Evolutionary conservation across 108 stramenopile genomes (phyloP).

Genomic region (Mediolabrus comicus): DNA sequence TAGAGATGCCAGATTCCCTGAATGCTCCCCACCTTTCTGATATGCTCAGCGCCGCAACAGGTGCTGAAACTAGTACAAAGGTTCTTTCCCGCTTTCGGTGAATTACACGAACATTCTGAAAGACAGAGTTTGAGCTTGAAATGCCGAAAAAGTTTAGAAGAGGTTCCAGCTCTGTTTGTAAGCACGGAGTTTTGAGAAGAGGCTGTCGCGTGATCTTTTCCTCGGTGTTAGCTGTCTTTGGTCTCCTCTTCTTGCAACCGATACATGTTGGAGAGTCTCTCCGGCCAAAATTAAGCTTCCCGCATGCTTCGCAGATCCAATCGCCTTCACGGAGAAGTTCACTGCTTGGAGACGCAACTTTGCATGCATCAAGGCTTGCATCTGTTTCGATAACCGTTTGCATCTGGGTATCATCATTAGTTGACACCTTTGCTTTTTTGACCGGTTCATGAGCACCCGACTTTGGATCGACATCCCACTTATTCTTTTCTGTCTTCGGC

Average conservation of each 20-base stretch:
- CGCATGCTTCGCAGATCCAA: constrained; percentile 10
- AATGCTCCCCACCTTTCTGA: constrained; percentile 3
- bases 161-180: not conserved
- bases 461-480: not conserved
- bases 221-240: not conserved
- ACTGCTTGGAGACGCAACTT: not conserved
- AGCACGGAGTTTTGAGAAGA: not conserved
- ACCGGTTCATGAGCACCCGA: not conserved
- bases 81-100: not conserved
- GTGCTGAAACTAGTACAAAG: constrained; percentile 3
- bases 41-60: not conserved
- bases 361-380: not conserved
- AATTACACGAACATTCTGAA: constrained; percentile 5
- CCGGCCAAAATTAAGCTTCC: constrained; percentile 12
- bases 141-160: constrained; percentile 8
- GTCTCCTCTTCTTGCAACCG: not conserved
- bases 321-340: constrained; percentile 8
- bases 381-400: not conserved
- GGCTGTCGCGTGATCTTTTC: constrained; percentile 2
- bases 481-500: not conserved
- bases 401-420: not conserved
- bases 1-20: constrained; percentile 4
- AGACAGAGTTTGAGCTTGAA: not conserved
- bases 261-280: not conserved
- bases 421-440: not conserved